Percentiles rank a stretch among this genome's conserved stretches.
Conservation (phyloP, 345 rosid species). For the Gossypium longicalyx region DNA sequence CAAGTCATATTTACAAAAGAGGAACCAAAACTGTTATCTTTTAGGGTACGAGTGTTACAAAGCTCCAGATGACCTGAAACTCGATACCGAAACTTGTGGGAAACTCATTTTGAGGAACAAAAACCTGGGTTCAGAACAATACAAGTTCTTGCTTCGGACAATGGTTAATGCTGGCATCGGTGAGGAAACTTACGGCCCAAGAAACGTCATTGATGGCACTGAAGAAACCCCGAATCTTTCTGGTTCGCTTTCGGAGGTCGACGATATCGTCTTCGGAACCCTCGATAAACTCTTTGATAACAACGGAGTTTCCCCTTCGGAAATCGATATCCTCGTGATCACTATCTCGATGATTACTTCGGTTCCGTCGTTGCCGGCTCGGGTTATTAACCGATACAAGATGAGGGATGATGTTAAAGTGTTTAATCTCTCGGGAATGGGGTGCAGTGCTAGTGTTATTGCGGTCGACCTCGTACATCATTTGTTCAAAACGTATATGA, state of each 20-base stretch:
- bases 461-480: conserved; percentile 50
- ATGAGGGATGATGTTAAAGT: conserved; percentile 58
- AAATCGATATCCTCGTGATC: conserved; percentile 60
- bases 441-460: conserved; percentile 57
- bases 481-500: conserved; percentile 44
- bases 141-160: conserved; percentile 52
- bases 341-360: conserved; percentile 53
- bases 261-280: conserved; percentile 45
- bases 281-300: conserved; percentile 44
- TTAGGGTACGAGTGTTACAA: conserved; percentile 65
- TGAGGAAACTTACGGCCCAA: conserved; percentile 60
- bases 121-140: conserved; percentile 48
- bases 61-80: conserved; percentile 43
- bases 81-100: conserved; percentile 40
- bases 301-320: conserved; percentile 43
- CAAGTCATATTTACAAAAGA: conserved; percentile 30
- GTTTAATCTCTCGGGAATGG: conserved; percentile 72
- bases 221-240: conserved; percentile 40
- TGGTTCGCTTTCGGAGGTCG: conserved; percentile 46
- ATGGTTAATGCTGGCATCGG: conserved; percentile 69
- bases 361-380: conserved; percentile 53
- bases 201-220: conserved; percentile 39
- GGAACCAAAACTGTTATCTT: conserved; percentile 52
- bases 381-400: conserved; percentile 62
- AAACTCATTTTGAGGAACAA: conserved; percentile 39